phyloP scores from a whole-genome alignment of 2,329 filamentous ascomycete genomes.

The Diaporthe ilicicola region DNA sequence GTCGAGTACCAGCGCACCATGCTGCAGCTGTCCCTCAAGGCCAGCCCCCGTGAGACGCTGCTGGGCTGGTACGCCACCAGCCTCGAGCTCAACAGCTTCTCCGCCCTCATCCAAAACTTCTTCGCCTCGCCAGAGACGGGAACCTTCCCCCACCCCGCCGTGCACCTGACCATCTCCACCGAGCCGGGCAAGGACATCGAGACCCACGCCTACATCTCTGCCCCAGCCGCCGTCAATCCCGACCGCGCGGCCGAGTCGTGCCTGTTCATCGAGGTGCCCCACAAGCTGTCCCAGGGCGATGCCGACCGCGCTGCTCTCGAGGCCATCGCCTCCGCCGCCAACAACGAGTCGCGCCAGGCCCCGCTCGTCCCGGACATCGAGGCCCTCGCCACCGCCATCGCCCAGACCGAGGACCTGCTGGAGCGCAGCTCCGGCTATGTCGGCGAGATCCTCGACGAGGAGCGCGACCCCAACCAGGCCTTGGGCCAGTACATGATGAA shows the following conservation, averaged over 20 bases:
- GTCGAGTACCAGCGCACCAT: conserved; percentile 99
- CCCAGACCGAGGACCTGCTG: conserved; percentile 88
- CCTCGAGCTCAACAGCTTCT: conserved; percentile 97
- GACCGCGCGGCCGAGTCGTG: conserved; percentile 96
- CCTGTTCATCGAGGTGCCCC: conserved; percentile 95
- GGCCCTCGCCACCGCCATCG: conserved; percentile 82
- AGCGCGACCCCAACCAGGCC: conserved; percentile 86
- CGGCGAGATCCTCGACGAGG: conserved; percentile 92
- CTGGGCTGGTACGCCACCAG: conserved; percentile 99
- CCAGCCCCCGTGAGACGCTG: conserved; percentile 90
- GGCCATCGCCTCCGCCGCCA: conserved; percentile 82
- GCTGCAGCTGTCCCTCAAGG: conserved; percentile 93
- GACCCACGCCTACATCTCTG: conserved; percentile 92
- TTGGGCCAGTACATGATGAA: conserved; percentile 96
- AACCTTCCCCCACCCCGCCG: conserved; percentile 95
- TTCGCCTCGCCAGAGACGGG: conserved; percentile 97
- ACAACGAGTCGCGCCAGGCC: conserved; percentile 77
- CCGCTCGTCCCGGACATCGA: conserved; percentile 88
- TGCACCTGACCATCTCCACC: conserved; percentile 94
- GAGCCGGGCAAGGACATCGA: conserved; percentile 88
- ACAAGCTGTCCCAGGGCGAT: conserved; percentile 86
- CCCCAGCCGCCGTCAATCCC: conserved; percentile 91
- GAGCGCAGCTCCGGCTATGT: conserved; percentile 94
- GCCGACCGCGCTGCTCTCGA: conserved; percentile 74
- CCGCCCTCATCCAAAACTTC: conserved; percentile 98